Evolutionary conservation across 805 yeast genomes (phyloP).

Genomic region (Tetrapisispora iriomotensis): DNA sequence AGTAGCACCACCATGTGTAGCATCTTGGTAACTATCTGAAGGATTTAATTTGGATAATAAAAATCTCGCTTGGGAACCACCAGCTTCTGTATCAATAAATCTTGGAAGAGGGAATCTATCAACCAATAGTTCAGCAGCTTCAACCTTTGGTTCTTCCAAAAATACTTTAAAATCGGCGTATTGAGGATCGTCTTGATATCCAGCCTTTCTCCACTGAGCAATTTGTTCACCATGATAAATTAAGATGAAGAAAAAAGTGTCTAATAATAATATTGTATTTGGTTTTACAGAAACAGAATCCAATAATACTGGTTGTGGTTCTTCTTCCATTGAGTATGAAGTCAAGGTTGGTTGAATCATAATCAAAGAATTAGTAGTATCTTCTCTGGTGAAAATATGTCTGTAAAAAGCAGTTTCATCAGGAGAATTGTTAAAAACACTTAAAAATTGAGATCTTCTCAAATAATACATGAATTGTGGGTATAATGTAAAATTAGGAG

Average conservation of each 20-base stretch:
- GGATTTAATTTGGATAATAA: conserved; percentile 89
- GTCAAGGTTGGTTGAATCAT: conserved; percentile 96
- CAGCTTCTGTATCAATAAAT: conserved; percentile 92
- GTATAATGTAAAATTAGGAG: conserved; percentile 71
- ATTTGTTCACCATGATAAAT: conserved; percentile 89
- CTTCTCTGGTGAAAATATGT: conserved; percentile 84
- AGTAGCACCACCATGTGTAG: conserved; percentile 43
- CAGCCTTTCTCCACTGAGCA: conserved; percentile 89
- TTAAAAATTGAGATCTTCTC: conserved; percentile 89
- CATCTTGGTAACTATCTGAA: conserved; percentile 61
- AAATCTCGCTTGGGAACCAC: conserved; percentile 96
- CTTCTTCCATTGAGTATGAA: conserved; percentile 68
- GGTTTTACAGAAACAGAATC: conserved; percentile 88
- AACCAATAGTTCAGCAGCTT: conserved; percentile 79
- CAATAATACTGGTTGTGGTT: conserved; percentile 79
- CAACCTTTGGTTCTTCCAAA: conserved; percentile 77
- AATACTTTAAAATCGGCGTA: conserved; percentile 77
- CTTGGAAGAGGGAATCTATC: conserved; percentile 96
- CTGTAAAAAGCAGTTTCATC: conserved; percentile 96
- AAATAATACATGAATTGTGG: conserved; percentile 93
- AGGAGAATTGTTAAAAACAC: conserved; percentile 93
- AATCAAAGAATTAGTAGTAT: conserved; percentile 78
- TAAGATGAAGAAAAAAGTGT: conserved; percentile 90
- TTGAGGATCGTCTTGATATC: conserved; percentile 82
- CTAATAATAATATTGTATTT: conserved; percentile 73